Conservation (phyloP, 441 rosid genomes). For the Populus hybrid region DNA sequence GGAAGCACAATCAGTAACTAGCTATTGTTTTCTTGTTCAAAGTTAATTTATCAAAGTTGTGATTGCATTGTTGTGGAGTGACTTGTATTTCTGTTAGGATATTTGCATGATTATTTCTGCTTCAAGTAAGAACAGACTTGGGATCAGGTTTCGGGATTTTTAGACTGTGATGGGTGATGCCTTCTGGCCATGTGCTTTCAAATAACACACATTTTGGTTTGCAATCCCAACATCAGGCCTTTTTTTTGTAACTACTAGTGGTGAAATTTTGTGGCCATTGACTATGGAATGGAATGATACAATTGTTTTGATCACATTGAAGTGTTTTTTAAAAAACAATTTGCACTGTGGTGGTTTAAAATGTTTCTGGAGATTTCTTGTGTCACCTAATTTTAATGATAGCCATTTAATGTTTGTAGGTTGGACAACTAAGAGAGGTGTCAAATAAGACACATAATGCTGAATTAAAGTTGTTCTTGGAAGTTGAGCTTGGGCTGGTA, state of each 20-base stretch:
- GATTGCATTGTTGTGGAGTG: background rate
- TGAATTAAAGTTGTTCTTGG: constrained; percentile 86
- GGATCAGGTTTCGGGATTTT: background rate
- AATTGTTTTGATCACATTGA: background rate
- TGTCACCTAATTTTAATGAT: background rate
- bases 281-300: background rate
- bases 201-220: background rate
- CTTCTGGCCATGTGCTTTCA: background rate
- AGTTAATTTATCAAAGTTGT: background rate
- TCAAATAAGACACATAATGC: constrained; percentile 77
- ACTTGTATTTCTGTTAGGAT: background rate
- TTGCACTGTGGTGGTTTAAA: background rate
- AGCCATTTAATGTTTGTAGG: constrained; percentile 44
- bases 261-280: background rate
- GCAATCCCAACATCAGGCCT: background rate
- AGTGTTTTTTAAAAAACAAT: background rate
- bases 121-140: background rate
- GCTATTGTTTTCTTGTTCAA: background rate
- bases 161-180: background rate
- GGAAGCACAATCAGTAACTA: constrained; percentile 75
- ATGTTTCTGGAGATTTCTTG: background rate
- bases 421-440: constrained; percentile 85
- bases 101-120: background rate
- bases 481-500: constrained; percentile 82
- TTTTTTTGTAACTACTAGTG: background rate